Evolutionary conservation across 2,329 filamentous ascomycete species (phyloP), one percentile per base, ranked within the genome.

Genomic region (Hypoxylon sp.): DNA sequence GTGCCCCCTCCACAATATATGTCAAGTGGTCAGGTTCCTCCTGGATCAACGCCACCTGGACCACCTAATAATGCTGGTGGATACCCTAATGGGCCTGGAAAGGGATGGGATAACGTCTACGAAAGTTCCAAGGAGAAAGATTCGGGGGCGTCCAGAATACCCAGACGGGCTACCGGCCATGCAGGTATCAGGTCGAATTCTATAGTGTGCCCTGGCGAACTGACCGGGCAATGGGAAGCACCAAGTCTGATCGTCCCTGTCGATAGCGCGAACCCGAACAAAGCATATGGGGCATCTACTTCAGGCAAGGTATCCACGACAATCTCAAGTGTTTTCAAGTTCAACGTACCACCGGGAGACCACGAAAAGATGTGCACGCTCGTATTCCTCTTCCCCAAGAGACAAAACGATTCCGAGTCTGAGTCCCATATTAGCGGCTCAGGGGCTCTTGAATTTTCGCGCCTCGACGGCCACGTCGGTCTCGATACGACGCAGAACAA

Each of bases 291-390:
- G 6, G 87, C 84, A 1, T 82, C 81, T 0, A 85, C 81, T 78
- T 85, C 85, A 70, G 88, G 87, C 57, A 81, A 82, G 3, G 81
- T 89, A 53, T 84, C 82, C 14, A 72, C 79, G 23, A 80, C 76
- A 21, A 75, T 85, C 58, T 85, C 85, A 7, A 85, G 84, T n/a
- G 84, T 90, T 71, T 91, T 89, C 85, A 89, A 89, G 80, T 91
- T 91, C 78, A 87, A 91, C 74, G 85, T 91, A 43, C 88, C 87
- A 1, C 61, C 74, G 2, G 77, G 76, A 5, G 81, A 85, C 71
- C 71, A 79, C n/a, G 85, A 84, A 71, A 86, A 87, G 78, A 86
- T 79, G 4, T 92, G 89, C 80, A 84, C 81, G 52, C 79, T 91
- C 3, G 79, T 89, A 61, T 91, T 92, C 85, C 81, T 91, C 46